Conservation (phyloP, 2,329 filamentous ascomycete genomes). For the Ramularia collo-cygni region DNA sequence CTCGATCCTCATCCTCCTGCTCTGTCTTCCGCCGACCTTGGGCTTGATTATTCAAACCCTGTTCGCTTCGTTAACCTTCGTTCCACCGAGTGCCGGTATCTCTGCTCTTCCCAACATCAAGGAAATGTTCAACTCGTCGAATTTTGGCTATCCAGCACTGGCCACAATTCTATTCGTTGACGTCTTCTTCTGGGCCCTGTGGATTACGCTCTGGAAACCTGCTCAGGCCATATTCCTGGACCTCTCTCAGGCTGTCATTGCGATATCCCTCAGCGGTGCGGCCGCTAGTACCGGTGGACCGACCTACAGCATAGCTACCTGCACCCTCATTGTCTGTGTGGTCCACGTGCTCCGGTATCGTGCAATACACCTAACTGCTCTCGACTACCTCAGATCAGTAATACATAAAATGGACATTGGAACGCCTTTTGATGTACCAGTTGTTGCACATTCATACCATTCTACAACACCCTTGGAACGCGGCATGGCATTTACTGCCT, state of each 20-base stretch:
- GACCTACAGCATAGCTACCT: slow-evolving; percentile 64
- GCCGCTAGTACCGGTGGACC: slow-evolving; percentile 61
- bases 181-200: slow-evolving; percentile 68
- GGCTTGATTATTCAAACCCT: slow-evolving; percentile 85
- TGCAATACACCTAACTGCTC: slow-evolving; percentile 33
- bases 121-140: slow-evolving; percentile 83
- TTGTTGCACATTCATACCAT: slow-evolving; percentile 26
- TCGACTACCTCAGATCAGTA: slow-evolving; percentile 33
- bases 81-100: slow-evolving; percentile 68
- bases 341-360: slow-evolving; percentile 50
- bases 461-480: slow-evolving; percentile 25
- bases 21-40: slow-evolving; percentile 83
- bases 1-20: slow-evolving; percentile 90
- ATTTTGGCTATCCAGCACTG: slow-evolving; percentile 71
- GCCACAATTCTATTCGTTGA: slow-evolving; percentile 81
- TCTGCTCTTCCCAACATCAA: slow-evolving; percentile 71
- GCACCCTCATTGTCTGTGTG: slow-evolving; percentile 58
- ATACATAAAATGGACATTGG: slow-evolving; percentile 30
- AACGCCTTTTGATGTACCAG: slow-evolving; percentile 25
- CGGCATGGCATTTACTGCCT: slow-evolving; percentile 26
- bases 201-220: slow-evolving; percentile 81
- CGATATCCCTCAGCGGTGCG: slow-evolving; percentile 80
- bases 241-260: slow-evolving; percentile 86
- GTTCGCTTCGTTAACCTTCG: slow-evolving; percentile 88
- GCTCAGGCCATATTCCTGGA: slow-evolving; percentile 84